Evolutionary conservation across 148 eudicot genomes (phyloP).

Genomic region (Mesembryanthemum crystallinum): DNA sequence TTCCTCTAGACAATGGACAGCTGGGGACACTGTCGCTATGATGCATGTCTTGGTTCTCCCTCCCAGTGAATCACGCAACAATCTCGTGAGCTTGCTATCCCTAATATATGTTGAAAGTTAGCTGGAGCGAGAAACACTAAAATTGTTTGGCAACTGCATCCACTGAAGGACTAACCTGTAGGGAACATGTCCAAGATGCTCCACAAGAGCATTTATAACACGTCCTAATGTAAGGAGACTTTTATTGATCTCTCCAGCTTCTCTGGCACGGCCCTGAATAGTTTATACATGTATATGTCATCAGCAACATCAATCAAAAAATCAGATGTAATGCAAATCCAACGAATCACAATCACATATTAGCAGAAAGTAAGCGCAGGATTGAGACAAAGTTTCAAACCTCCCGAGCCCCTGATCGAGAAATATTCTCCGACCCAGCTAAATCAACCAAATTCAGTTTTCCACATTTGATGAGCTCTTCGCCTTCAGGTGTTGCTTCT

Average conservation of each 20-base stretch:
- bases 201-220: conserved; percentile 88
- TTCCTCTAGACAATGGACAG: conserved; percentile 92
- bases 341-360: background rate
- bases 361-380: background rate
- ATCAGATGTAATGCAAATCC: background rate
- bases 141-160: background rate
- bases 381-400: conserved; percentile 27
- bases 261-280: conserved; percentile 86
- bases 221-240: conserved; percentile 91
- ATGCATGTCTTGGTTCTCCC: conserved; percentile 95
- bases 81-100: conserved; percentile 95
- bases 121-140: background rate
- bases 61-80: conserved; percentile 88
- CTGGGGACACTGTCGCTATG: conserved; percentile 95
- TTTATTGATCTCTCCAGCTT: conserved; percentile 96
- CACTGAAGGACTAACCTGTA: conserved; percentile 53
- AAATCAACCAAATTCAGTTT: conserved; percentile 89
- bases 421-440: conserved; percentile 95
- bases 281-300: background rate
- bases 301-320: background rate
- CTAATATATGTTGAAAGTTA: conserved; percentile 30
- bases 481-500: conserved; percentile 96
- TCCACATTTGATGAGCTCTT: conserved; percentile 95
- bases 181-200: conserved; percentile 90
- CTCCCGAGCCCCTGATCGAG: conserved; percentile 97